Base-by-base conservation (phyloP, 192 early-diverging fungal species). In the Geranomyces variabilis region DNA sequence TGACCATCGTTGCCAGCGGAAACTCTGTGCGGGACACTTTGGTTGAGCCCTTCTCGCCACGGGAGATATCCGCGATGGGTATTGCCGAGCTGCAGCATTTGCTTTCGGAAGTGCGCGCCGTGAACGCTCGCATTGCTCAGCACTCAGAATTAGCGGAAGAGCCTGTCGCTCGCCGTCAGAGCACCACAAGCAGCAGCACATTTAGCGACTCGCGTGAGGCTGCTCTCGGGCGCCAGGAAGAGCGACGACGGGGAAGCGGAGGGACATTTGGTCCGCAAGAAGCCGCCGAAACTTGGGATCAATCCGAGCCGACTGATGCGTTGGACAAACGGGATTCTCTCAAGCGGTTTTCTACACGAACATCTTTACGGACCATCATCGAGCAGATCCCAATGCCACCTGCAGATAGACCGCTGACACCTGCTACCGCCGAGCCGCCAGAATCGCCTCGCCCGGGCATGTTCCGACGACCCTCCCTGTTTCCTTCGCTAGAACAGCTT, bases 361-460 rank as follows among this genome's bases (percentile, higher is more conserved):
- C 36, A 9, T 53, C 51, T 6, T 53, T 53, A 15, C 51, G 51
- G 6, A 53, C 51, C 4, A 53, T 53, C 3, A 26, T 53, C 51
- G 51, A 53, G 17, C 51, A 53, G 17, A 53, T 53, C 4, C 51
- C 51, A 53, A 24, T 53, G 51, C 51, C 51, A 7, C 51, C 51
- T 3, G 51, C 7, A 3, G n/a, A 53, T 26, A 15, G 7, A n/a
- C 51, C 51, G 51, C 3, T 9, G 10, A 41, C 36, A 17, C 51
- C 4, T 53, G 51, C 51, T 3, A 15, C 24, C 2, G 15, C 7
- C 24, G 51, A 53, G 17, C 36, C 36, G 10, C 15, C 24, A 15
- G 51, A n/a, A 3, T 9, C 51, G 19, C 51, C 51, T 6, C 51
- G 51, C 51, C 24, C 51, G 17, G 24, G 51, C 3, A 53, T 53